Evolutionary conservation across 2,329 filamentous ascomycete genomes (phyloP), one percentile per base, ranked within the genome.

Genomic region (Daldinia sp.): DNA sequence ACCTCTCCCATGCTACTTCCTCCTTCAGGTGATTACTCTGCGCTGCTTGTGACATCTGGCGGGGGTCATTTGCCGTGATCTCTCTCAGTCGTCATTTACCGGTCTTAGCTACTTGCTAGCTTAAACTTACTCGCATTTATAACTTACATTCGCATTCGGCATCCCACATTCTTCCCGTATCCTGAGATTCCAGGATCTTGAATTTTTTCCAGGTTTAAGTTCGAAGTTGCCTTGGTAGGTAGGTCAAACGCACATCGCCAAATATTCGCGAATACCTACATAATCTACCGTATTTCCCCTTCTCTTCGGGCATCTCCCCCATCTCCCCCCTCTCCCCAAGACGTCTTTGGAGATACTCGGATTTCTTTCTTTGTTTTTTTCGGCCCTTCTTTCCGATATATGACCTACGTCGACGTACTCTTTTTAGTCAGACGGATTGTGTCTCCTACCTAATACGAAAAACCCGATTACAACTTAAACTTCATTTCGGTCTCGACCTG

Each of bases 1-100:
- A n/a, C n/a, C n/a, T n/a, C n/a, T n/a, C n/a, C n/a, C n/a, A n/a
- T n/a, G n/a, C n/a, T n/a, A n/a, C n/a, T n/a, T n/a, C n/a, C n/a
- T n/a, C n/a, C n/a, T n/a, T n/a, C 61, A 64, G 61, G 61, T 65
- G 62, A 64, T 63, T 58, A 23, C 39, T 60, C 58, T 50, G 27
- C 10, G 21, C 41, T 48, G 50, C 66, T 61, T 66, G 63, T 68
- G 66, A 68, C 66, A 63, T 68, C 37, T 68, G 39, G 66, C 61
- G 66, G 66, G 66, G 66, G 66, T 68, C 63, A 66, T 63, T 54
- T 29, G 58, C 52, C 63, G 60, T 61, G 63, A 63, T 66, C 56
- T 61, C 59, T 59, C 13, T 54, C 51, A 41, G 27, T 57, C 59
- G 63, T 65, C 62, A 68, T 61, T 51, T 58, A 51, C 51, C 34